phyloP scores from a whole-genome alignment of 2,329 filamentous ascomycete species.

The Acrocalymma vagum region DNA sequence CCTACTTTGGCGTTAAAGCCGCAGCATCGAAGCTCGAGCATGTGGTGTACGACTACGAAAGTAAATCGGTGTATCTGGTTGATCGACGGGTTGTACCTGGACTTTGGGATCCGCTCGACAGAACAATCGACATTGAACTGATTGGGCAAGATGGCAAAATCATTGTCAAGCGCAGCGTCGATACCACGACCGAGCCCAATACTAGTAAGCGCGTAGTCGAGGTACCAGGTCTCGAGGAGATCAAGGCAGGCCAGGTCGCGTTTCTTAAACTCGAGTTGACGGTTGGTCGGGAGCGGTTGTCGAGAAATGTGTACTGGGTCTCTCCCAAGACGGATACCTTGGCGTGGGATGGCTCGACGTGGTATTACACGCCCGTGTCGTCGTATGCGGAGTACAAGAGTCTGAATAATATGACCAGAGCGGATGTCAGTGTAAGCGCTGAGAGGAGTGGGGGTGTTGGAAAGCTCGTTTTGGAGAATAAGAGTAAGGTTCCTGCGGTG shows the following conservation, averaged over 20 bases:
- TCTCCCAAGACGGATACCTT: conserved; percentile 57
- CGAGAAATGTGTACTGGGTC: conserved; percentile 70
- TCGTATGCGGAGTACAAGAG: conserved; percentile 59
- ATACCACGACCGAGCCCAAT: conserved; percentile 54
- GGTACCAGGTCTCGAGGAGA: conserved; percentile 40
- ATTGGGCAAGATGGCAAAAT: conserved; percentile 58
- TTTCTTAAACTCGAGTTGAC: conserved; percentile 62
- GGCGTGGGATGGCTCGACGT: conserved; percentile 65
- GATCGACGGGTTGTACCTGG: conserved; percentile 58
- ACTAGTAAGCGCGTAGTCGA: conserved; percentile 29
- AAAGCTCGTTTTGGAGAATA: conserved; percentile 60
- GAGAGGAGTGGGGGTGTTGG: conserved; percentile 32
- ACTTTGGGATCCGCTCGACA: conserved; percentile 33
- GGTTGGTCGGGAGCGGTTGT: conserved; percentile 51
- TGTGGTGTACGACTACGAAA: conserved; percentile 63
- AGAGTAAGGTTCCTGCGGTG: conserved; percentile 62
- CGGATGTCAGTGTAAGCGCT: conserved; percentile 11
- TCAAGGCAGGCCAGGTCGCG: conserved; percentile 54
- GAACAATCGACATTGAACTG: conserved; percentile 60
- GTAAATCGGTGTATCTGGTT: conserved; percentile 59
- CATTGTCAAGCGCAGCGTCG: conserved; percentile 42
- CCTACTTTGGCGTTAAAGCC: conserved; percentile 67
- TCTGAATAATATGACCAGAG: conserved; percentile 42
- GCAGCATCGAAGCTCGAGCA: conserved; percentile 57
- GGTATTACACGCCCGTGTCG: conserved; percentile 67